Conservation (phyloP, 306 rosid species). For the Acmispon strigosus region DNA sequence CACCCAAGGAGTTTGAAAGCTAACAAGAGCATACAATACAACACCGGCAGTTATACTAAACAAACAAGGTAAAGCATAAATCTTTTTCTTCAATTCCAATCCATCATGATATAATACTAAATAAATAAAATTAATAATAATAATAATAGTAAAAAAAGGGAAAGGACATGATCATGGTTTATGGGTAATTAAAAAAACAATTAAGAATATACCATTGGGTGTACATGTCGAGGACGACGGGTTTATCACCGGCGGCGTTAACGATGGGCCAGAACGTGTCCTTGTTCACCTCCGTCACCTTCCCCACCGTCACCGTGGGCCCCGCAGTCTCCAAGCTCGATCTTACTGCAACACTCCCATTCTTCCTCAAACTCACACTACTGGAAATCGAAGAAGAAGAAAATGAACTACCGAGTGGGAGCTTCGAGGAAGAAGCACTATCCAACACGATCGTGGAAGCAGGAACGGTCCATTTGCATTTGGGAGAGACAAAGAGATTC, state of each 20-base stretch:
- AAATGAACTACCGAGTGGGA: neutral
- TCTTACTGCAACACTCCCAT: conserved; percentile 28
- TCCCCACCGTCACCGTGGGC: conserved; percentile 56
- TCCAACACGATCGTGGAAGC: conserved; percentile 23
- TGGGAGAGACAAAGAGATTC: conserved; percentile 32
- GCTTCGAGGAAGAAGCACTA: conserved; percentile 2
- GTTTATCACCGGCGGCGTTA: conserved; percentile 78
- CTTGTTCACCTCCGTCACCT: conserved; percentile 85
- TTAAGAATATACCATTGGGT: conserved; percentile 67
- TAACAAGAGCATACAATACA: neutral
- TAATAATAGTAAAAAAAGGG: neutral
- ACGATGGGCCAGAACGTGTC: conserved; percentile 98
- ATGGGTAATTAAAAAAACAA: neutral
- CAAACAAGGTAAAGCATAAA: neutral
- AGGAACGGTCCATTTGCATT: conserved; percentile 9
- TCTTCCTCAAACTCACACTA: conserved; percentile 2
- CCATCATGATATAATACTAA: neutral
- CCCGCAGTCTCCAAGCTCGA: conserved; percentile 69
- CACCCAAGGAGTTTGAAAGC: neutral
- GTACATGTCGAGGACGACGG: conserved; percentile 96
- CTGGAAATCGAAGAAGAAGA: neutral
- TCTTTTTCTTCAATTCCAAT: neutral
- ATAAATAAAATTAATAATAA: neutral
- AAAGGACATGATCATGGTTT: neutral
- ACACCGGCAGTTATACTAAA: neutral